Percentiles rank a stretch among this genome's conserved stretches.
Conservation (phyloP, 305 asterid genomes). For the Nicotiana rustica region DNA sequence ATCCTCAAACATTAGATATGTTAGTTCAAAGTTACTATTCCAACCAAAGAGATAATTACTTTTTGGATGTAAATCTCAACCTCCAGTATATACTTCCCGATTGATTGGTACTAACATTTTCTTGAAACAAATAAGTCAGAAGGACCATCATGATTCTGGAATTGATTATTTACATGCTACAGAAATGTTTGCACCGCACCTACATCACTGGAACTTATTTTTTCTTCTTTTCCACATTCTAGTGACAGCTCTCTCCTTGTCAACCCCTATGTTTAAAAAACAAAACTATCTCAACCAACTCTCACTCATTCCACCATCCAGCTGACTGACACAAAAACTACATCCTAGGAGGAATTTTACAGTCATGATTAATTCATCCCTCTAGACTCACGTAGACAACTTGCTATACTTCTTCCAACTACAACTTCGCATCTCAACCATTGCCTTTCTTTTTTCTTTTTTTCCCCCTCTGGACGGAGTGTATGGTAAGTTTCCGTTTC, state of each 20-base stretch:
- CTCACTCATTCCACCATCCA: not conserved
- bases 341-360: not conserved
- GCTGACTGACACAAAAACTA: not conserved
- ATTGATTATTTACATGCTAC: not conserved
- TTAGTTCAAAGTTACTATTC: not conserved
- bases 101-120: not conserved
- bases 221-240: not conserved
- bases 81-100: not conserved
- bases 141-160: not conserved
- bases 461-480: not conserved
- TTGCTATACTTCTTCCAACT: not conserved
- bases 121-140: not conserved
- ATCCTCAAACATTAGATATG: not conserved
- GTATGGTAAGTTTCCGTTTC: not conserved
- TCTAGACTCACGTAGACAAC: not conserved
- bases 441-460: not conserved
- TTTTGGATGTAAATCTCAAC: not conserved
- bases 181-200: not conserved
- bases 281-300: not conserved
- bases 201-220: not conserved
- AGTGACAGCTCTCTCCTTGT: not conserved
- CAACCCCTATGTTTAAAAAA: not conserved
- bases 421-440: slow-evolving; percentile 3
- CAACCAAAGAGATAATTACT: not conserved
- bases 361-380: not conserved